Evolutionary conservation across 768 basidiomycete genomes (phyloP).

Genomic region (Chlorophyllum brunneum): DNA sequence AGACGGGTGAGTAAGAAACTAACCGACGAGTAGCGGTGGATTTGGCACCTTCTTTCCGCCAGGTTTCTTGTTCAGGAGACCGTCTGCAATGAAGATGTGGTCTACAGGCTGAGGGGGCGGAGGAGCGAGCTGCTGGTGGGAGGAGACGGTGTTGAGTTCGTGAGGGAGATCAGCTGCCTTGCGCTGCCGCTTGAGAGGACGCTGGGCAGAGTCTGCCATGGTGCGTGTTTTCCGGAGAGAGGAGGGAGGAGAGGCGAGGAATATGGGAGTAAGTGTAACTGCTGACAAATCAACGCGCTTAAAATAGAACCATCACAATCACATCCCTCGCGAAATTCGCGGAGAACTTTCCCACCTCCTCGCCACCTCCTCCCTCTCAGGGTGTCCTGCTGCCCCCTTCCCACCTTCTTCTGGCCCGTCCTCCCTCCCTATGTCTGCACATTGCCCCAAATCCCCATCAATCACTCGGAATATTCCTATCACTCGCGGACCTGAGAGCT

Average conservation of each 20-base stretch:
- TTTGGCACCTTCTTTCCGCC: slow-evolving; percentile 42
- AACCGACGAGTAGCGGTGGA: neutral
- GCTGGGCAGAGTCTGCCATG: slow-evolving; percentile 18
- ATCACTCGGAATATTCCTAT: neutral
- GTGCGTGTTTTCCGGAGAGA: slow-evolving; percentile 14
- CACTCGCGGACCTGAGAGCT: too few relatives aligned
- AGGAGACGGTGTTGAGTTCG: slow-evolving; percentile 14
- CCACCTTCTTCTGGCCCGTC: neutral
- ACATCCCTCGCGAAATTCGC: slow-evolving; percentile 6
- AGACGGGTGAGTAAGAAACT: slow-evolving; percentile 8
- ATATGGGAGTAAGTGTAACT: neutral
- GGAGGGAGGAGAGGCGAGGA: slow-evolving; percentile 6
- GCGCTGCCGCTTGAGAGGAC: slow-evolving; percentile 46
- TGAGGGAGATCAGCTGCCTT: slow-evolving; percentile 25
- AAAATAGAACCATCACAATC: slow-evolving; percentile 6
- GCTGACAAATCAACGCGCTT: slow-evolving; percentile 9
- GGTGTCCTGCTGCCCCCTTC: neutral
- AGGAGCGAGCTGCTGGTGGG: slow-evolving; percentile 23
- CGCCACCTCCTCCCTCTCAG: neutral
- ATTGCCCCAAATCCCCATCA: too few relatives aligned
- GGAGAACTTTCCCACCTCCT: neutral
- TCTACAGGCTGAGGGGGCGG: slow-evolving; percentile 32
- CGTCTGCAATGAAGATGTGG: slow-evolving; percentile 51
- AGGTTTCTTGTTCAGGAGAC: slow-evolving; percentile 39
- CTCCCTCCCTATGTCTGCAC: neutral